A percentile compares a stretch with the other conserved stretches of the same genome.
Evolutionary conservation across 345 rosid species (phyloP).

Genomic region (Lenwebbia sp.): DNA sequence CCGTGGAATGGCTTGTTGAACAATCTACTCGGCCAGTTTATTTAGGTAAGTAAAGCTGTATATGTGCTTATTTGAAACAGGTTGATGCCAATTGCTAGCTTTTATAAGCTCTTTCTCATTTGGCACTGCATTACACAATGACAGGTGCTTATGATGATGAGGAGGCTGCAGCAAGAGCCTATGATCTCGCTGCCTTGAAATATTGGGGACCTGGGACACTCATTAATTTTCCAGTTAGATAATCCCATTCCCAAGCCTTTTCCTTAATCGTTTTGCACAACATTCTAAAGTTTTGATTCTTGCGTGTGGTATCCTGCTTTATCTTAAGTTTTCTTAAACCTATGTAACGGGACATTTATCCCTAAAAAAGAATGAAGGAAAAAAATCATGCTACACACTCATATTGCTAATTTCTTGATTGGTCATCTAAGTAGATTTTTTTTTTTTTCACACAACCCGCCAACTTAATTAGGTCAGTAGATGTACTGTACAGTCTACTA

Average conservation of each 20-base stretch:
- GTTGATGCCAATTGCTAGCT: not conserved
- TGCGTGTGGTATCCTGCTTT: not conserved
- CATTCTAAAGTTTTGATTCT: not conserved
- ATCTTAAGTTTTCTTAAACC: not conserved
- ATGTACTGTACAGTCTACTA: not conserved
- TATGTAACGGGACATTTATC: not conserved
- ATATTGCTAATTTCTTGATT: not conserved
- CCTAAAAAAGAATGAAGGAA: not conserved
- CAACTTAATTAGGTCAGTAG: not conserved
- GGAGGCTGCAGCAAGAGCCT: constrained; percentile 99
- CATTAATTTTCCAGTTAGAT: constrained; percentile 86
- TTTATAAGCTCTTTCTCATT: not conserved
- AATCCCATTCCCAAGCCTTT: not conserved
- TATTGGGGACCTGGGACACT: constrained; percentile 99
- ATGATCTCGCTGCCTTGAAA: constrained; percentile 95
- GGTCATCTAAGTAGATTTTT: not conserved
- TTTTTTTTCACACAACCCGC: not conserved
- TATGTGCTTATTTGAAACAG: not conserved
- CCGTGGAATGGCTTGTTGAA: constrained; percentile 5
- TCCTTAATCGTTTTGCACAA: not conserved
- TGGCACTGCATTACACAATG: constrained; percentile 1
- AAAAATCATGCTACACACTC: not conserved
- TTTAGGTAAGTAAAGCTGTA: constrained; percentile 51
- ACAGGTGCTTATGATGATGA: constrained; percentile 99
- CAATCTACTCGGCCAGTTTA: constrained; percentile 47